These are phyloP conservation scores for Rhipidocladum racemiflorum DNA, from an alignment of 176 grass and related monocot genomes.

Conservation along the genomic window DNA sequence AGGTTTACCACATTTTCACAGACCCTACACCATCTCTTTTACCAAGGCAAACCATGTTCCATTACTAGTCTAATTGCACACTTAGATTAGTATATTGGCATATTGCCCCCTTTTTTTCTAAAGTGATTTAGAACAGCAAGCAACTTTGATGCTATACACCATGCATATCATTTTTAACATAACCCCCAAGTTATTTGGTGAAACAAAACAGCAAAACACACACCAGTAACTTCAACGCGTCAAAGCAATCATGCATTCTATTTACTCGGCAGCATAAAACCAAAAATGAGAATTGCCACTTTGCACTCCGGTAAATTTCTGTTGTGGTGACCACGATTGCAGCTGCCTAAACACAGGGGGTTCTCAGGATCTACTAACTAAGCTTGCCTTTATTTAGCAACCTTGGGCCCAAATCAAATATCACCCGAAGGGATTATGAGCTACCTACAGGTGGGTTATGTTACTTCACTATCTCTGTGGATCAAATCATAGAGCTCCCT, in stretches of 20 bases:
- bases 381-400: constrained; percentile 62
- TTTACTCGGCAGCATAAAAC: constrained; percentile 17
- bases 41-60: neutral
- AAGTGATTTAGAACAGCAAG: constrained; percentile 40
- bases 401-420: constrained; percentile 45
- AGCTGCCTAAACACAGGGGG: constrained; percentile 14
- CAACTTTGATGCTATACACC: constrained; percentile 40
- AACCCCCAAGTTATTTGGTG: constrained; percentile 16
- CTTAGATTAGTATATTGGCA: no score
- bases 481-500: constrained; percentile 31
- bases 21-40: neutral
- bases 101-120: no score
- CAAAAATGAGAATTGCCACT: constrained; percentile 13
- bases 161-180: constrained; percentile 30
- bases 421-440: constrained; percentile 38
- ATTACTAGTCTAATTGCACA: no score
- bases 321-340: constrained; percentile 7
- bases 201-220: constrained; percentile 34
- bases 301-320: constrained; percentile 29
- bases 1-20: neutral
- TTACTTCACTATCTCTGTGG: constrained; percentile 56
- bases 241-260: constrained; percentile 36
- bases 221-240: constrained; percentile 21
- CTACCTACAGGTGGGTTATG: constrained; percentile 48
- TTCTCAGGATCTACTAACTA: constrained; percentile 38